Conservation (phyloP, 1,139 yeast species). For the Torulaspora globosa region DNA sequence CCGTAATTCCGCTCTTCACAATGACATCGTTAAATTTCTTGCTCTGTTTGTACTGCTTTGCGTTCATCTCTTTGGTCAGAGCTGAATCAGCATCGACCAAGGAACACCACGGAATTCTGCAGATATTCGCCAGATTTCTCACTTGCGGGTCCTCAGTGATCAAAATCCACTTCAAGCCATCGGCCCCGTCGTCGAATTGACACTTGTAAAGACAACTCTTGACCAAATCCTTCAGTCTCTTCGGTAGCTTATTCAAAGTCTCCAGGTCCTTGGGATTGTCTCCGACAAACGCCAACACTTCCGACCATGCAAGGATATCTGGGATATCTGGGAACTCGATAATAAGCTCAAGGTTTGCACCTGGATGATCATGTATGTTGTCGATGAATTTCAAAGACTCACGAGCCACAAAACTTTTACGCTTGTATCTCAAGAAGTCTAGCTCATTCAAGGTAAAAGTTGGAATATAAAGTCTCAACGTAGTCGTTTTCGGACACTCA, state of each 20-base stretch:
- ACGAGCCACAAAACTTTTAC: constrained; percentile 31
- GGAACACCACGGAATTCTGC: constrained; percentile 31
- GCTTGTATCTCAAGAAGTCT: constrained; percentile 28
- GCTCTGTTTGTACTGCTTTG: constrained; percentile 25
- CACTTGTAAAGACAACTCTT: constrained; percentile 35
- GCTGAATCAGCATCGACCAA: constrained; percentile 33
- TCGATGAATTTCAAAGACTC: constrained; percentile 34
- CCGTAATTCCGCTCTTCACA: constrained; percentile 23
- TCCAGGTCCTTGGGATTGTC: constrained; percentile 17
- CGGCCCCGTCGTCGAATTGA: constrained; percentile 22
- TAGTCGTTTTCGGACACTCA: constrained; percentile 19
- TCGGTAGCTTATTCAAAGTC: constrained; percentile 26
- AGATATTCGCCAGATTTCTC: constrained; percentile 26
- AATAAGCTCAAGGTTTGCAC: constrained; percentile 19
- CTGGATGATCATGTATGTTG: constrained; percentile 11
- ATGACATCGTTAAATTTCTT: constrained; percentile 28
- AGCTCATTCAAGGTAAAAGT: constrained; percentile 32
- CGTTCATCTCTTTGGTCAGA: constrained; percentile 28
- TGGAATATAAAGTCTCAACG: constrained; percentile 31
- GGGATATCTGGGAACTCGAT: constrained; percentile 33
- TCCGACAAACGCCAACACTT: constrained; percentile 22
- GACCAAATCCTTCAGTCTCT: constrained; percentile 29
- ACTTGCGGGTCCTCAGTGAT: constrained; percentile 32
- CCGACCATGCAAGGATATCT: constrained; percentile 30
- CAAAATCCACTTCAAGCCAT: constrained; percentile 31